Percentiles rank a stretch among this genome's conserved stretches.
Conservation (phyloP, 345 rosid species). For the Syzygium jambos region DNA sequence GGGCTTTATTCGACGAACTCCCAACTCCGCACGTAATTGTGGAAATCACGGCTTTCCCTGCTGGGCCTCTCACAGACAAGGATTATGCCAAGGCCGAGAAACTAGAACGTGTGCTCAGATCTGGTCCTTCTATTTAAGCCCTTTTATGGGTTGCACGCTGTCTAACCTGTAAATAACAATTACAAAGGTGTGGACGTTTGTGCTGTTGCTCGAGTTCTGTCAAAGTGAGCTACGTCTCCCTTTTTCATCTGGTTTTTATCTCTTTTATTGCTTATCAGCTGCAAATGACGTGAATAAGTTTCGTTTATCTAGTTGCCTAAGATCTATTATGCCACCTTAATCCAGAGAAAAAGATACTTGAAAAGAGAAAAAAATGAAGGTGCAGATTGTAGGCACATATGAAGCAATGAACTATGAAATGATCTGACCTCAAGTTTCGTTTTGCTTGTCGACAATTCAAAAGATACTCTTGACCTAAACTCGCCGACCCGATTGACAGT, state of each 20-base stretch:
- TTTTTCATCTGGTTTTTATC: not conserved
- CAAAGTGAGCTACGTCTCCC: not conserved
- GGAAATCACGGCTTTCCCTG: conserved; percentile 85
- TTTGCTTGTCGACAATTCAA: not conserved
- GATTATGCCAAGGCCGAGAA: conserved; percentile 94
- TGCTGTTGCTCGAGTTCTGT: not conserved
- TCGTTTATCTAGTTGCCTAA: not conserved
- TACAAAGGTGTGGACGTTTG: not conserved
- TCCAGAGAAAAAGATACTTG: not conserved
- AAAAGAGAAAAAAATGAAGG: not conserved
- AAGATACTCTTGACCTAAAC: not conserved
- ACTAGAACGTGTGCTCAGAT: conserved; percentile 73
- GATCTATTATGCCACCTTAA: not conserved
- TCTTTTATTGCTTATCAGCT: not conserved
- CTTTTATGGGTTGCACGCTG: not conserved
- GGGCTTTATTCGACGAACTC: conserved; percentile 93
- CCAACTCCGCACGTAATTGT: conserved; percentile 83
- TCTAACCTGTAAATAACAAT: conserved; percentile 37
- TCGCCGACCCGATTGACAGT: not conserved
- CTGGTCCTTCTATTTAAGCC: conserved; percentile 57
- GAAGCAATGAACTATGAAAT: not conserved
- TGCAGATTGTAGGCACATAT: not conserved
- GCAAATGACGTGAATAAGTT: not conserved
- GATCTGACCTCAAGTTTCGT: not conserved
- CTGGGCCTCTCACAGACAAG: conserved; percentile 65